Evolutionary conservation across 2,329 filamentous ascomycete species (phyloP), one percentile per base, ranked within the genome.

Genomic region (Chrysosporium keratinophilum): DNA sequence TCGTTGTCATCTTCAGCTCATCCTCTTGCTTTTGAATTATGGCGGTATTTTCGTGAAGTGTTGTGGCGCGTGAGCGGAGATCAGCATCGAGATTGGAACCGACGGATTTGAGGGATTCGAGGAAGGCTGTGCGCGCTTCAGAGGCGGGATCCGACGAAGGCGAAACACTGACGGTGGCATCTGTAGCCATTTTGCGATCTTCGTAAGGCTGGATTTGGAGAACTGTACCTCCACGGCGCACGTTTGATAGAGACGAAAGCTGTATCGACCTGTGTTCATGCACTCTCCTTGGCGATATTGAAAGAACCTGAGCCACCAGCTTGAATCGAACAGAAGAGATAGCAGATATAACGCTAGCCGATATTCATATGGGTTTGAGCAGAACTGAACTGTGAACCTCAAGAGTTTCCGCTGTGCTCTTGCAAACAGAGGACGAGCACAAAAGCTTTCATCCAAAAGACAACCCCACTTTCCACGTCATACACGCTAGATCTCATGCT

Each of bases 11-110:
- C 41, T 66, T 69, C 37, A 81, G 61, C 43, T 78, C 73, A 41
- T 69, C 71, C 61, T 83, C 78, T 61, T 84, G 81, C 59, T 74
- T 76, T 12, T 70, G 65, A 34, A 83, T 75, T 1, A 75, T 74
- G 5, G 68, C 63, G 12, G 74, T 70, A 63, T 83, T 83, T 42
- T 69, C 64, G 64, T 81, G 78, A n/a, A 83, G 72, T 54, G 75
- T 76, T 43, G 72, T 68, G 17, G 78, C 78, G 52, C 79, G 76
- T 47, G 72, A 71, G 57, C 76, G 76, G 48, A 82, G 72, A 45
- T 78, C 74, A 15, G 70, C 64, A 60, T 80, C 76, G 60, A 81
- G 72, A 50, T 70, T 75, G 66, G 63, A 69, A 65, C 70, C 71
- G 48, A 69, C 69, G 47, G 67, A 69, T 58, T 65, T 66, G 5